A percentile compares a stretch with the other conserved stretches of the same genome.
Conservation (phyloP, 441 rosid species). For the Cnidoscolus chayamansa region DNA sequence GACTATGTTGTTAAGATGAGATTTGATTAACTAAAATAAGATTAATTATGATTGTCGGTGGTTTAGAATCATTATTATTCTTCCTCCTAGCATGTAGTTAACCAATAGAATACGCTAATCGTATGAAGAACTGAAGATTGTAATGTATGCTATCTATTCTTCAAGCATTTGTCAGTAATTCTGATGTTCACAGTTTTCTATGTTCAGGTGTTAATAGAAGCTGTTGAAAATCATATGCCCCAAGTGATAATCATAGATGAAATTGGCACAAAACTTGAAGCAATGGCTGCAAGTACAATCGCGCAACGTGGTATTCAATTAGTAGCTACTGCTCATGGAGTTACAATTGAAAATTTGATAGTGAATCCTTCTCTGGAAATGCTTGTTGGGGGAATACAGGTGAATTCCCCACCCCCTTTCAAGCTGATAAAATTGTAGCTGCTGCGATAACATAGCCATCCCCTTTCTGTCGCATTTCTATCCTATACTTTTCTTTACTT, state of each 20-base stretch:
- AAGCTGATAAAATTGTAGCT: neutral
- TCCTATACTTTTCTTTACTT: neutral
- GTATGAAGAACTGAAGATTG: neutral
- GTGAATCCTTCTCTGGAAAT: slow-evolving; percentile 89
- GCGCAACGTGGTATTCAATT: slow-evolving; percentile 95
- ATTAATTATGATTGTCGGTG: neutral
- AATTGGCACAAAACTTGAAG: slow-evolving; percentile 94
- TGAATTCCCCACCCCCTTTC: slow-evolving; percentile 15
- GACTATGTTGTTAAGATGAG: slow-evolving; percentile 2
- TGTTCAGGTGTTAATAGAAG: slow-evolving; percentile 74
- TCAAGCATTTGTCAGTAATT: neutral
- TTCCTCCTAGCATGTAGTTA: neutral
- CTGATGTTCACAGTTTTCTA: slow-evolving; percentile 13
- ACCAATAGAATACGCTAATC: neutral
- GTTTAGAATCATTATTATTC: neutral
- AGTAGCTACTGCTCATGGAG: slow-evolving; percentile 94
- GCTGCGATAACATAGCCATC: neutral
- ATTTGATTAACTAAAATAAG: slow-evolving; percentile 3
- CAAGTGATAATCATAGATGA: slow-evolving; percentile 95
- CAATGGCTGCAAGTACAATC: slow-evolving; percentile 88
- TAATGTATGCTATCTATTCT: neutral
- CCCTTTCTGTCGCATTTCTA: neutral
- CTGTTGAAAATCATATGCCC: slow-evolving; percentile 96
- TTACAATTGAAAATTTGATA: slow-evolving; percentile 74
- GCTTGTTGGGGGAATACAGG: slow-evolving; percentile 94